These are phyloP conservation scores for Clonostachys chloroleuca DNA, from an alignment of 2,329 filamentous ascomycete species.

Conservation along the genomic window DNA sequence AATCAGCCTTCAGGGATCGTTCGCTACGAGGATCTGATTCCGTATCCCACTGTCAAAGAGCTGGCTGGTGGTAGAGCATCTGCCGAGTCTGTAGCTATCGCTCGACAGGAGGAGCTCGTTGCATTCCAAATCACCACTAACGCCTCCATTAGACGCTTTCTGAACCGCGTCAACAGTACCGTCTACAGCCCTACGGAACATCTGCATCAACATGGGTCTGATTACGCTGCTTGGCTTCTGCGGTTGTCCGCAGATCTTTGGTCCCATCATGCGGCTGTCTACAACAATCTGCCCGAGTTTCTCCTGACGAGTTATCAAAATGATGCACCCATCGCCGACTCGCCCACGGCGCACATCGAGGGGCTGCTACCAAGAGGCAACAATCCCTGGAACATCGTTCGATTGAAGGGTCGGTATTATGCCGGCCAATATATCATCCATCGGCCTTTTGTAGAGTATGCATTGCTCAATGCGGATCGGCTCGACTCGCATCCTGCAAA, in stretches of 20 bases:
- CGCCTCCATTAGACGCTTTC: constrained; percentile 18
- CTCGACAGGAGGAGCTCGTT: constrained; percentile 13
- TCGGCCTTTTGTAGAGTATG: constrained; percentile 19
- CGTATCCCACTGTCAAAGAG: constrained; percentile 9
- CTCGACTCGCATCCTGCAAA: constrained; percentile 14
- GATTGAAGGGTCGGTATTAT: constrained; percentile 18
- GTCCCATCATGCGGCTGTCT: constrained; percentile 17
- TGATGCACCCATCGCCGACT: background rate
- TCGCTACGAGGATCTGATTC: constrained; percentile 17
- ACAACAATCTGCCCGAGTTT: constrained; percentile 16
- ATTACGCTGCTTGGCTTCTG: constrained; percentile 17
- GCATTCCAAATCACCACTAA: constrained; percentile 22
- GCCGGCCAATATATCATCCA: constrained; percentile 22
- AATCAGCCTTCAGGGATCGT: constrained; percentile 18
- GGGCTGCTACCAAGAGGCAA: constrained; percentile 10
- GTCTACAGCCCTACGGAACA: constrained; percentile 19
- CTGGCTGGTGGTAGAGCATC: background rate
- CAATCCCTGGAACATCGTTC: constrained; percentile 20
- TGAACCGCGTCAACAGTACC: constrained; percentile 19
- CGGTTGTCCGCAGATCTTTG: constrained; percentile 14
- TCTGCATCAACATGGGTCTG: constrained; percentile 7
- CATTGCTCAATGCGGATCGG: constrained; percentile 13
- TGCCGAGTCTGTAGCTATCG: background rate
- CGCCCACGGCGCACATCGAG: constrained; percentile 6
- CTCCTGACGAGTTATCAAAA: constrained; percentile 8